A percentile compares a stretch with the other conserved stretches of the same genome.
Evolutionary conservation across 805 yeast genomes (phyloP).

Genomic region (Saturnispora gosingensis): DNA sequence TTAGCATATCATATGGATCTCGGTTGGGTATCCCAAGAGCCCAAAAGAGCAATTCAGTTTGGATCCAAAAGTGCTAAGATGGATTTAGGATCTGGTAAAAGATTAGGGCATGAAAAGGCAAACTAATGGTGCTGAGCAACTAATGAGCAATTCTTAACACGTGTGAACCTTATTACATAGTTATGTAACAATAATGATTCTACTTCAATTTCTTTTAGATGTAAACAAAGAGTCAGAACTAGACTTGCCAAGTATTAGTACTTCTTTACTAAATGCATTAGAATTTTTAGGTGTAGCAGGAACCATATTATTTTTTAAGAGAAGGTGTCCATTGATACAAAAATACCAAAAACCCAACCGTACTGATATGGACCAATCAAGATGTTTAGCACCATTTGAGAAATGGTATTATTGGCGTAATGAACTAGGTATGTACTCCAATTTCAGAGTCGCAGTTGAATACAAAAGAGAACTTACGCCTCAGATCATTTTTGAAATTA

Average conservation of each 20-base stretch:
- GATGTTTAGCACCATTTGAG: conserved; percentile 11
- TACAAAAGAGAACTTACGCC: conserved; percentile 4
- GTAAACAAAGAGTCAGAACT: not conserved
- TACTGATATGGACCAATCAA: not conserved
- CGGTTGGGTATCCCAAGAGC: conserved; percentile 54
- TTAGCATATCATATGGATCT: conserved; percentile 42
- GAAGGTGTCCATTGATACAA: not conserved
- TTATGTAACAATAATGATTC: not conserved
- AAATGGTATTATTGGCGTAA: conserved; percentile 13
- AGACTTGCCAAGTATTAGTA: not conserved
- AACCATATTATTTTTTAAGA: too few relatives aligned
- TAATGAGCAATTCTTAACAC: not conserved
- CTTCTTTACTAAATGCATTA: not conserved
- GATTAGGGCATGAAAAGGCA: conserved; percentile 61
- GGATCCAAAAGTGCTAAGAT: conserved; percentile 94
- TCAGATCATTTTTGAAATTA: conserved; percentile 6
- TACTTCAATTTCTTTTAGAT: not conserved
- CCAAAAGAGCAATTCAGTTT: conserved; percentile 92
- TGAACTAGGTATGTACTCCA: conserved; percentile 11
- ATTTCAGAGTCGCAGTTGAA: conserved; percentile 10
- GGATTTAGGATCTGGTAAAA: conserved; percentile 68
- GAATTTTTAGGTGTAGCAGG: not conserved
- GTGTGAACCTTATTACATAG: conserved; percentile 1
- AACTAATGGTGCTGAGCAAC: not conserved
- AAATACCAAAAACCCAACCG: not conserved